These are phyloP conservation scores for Aspergillus incahuasiensis DNA, from an alignment of 495 filamentous ascomycete genomes.

Conservation along the genomic window DNA sequence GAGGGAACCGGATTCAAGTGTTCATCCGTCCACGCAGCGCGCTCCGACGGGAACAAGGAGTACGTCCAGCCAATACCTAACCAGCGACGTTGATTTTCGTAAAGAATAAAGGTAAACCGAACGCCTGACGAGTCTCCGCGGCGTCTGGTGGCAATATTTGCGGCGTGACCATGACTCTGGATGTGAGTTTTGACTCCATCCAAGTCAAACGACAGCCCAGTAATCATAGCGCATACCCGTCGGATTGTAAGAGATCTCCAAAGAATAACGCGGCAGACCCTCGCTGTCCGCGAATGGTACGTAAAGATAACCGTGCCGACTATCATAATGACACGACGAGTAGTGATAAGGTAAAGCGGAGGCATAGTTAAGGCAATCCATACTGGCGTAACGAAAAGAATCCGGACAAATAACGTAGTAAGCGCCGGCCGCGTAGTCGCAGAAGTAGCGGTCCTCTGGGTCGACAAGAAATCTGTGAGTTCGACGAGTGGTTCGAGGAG, in stretches of 20 bases:
- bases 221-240: constrained; percentile 59
- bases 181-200: constrained; percentile 26
- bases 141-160: constrained; percentile 48
- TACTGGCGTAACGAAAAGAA: constrained; percentile 77
- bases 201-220: constrained; percentile 68
- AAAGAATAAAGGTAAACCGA: constrained; percentile 91
- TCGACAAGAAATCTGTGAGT: constrained; percentile 90
- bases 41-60: constrained; percentile 82
- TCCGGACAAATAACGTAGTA: constrained; percentile 82
- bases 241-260: constrained; percentile 82
- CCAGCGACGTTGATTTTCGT: constrained; percentile 96
- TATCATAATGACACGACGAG: constrained; percentile 72
- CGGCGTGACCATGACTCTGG: constrained; percentile 39
- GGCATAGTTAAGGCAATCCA: constrained; percentile 82
- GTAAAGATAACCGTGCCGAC: constrained; percentile 78
- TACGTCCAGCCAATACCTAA: constrained; percentile 92
- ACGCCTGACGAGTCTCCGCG: constrained; percentile 65
- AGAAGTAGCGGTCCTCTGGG: constrained; percentile 83
- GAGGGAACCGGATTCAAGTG: constrained; percentile 75
- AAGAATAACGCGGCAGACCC: constrained; percentile 79
- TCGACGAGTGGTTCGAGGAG: constrained; percentile 82
- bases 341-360: constrained; percentile 80
- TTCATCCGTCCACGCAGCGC: constrained; percentile 91
- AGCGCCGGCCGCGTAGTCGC: constrained; percentile 90
- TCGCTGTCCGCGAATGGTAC: constrained; percentile 85